Evolutionary conservation across 2,329 filamentous ascomycete species (phyloP).

Genomic region (Colletotrichum spaethianum): DNA sequence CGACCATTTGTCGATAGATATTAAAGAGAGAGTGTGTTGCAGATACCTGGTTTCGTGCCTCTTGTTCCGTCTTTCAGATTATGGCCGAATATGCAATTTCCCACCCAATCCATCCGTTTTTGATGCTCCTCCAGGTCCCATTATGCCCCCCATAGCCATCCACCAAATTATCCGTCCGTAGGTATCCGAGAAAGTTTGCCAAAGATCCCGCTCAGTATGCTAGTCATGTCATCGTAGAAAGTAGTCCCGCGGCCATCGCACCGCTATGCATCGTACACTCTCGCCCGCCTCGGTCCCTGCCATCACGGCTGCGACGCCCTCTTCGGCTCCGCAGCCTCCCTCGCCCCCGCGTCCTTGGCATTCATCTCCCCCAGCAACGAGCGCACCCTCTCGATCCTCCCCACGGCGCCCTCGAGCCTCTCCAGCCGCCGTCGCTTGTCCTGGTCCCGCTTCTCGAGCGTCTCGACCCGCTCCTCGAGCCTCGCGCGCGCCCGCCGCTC

Average conservation of each 20-base stretch:
- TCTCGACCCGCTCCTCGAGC: slow-evolving; percentile 78
- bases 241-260: neutral
- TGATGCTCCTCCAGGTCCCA: neutral
- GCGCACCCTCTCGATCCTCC: slow-evolving; percentile 79
- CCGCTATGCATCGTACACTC: slow-evolving; percentile 24
- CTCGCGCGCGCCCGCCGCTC: slow-evolving; percentile 80
- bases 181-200: slow-evolving; percentile 18
- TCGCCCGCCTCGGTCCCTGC: neutral
- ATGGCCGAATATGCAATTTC: neutral
- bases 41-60: neutral
- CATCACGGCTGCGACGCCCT: slow-evolving; percentile 9
- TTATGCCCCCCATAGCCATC: slow-evolving; percentile 15
- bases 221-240: slow-evolving; percentile 34
- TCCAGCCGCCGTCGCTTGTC: slow-evolving; percentile 80
- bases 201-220: slow-evolving; percentile 19
- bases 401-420: slow-evolving; percentile 78
- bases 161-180: neutral
- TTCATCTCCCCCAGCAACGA: slow-evolving; percentile 64
- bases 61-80: neutral
- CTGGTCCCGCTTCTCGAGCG: slow-evolving; percentile 77
- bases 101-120: neutral
- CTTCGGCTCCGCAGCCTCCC: slow-evolving; percentile 14
- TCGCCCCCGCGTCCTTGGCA: slow-evolving; percentile 1
- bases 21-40: neutral
- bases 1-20: slow-evolving; percentile 1